Percentiles rank a stretch among this genome's conserved stretches.
phyloP scores from a whole-genome alignment of 148 eudicot genomes.

The Amaranthus palmeri region DNA sequence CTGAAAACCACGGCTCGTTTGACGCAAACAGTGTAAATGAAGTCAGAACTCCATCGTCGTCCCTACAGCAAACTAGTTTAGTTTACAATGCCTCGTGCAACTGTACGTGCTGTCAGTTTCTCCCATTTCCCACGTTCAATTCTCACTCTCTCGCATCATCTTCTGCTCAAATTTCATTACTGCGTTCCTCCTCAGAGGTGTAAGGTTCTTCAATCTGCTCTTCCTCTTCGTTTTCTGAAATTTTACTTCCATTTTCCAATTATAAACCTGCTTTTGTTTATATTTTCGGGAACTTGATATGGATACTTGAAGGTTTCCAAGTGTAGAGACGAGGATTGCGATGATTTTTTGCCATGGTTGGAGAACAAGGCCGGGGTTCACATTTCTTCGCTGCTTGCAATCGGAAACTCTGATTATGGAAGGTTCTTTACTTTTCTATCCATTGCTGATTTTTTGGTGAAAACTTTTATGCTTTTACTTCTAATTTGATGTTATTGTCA shows the following conservation, averaged over 20 bases:
- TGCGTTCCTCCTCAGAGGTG: neutral
- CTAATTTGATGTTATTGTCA: neutral
- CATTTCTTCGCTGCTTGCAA: conserved; percentile 53
- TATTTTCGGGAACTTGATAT: neutral
- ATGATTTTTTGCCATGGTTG: conserved; percentile 71
- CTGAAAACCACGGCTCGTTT: too few species aligned
- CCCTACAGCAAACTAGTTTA: neutral
- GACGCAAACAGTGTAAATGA: too few species aligned
- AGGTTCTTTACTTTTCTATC: conserved; percentile 29
- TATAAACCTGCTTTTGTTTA: neutral
- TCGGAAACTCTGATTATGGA: conserved; percentile 58
- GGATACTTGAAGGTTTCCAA: conserved; percentile 25
- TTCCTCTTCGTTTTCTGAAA: neutral
- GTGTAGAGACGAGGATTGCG: conserved; percentile 37
- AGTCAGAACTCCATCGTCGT: too few species aligned
- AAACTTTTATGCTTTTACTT: neutral
- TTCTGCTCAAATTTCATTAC: conserved; percentile 20
- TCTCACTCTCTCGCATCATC: conserved; percentile 15
- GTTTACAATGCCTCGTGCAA: conserved; percentile 3
- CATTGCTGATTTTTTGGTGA: neutral
- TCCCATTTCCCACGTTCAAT: conserved; percentile 3
- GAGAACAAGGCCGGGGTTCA: conserved; percentile 47
- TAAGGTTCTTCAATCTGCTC: conserved; percentile 13
- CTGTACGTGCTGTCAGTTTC: conserved; percentile 5
- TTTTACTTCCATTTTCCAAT: neutral